Evolutionary conservation across 371 early-diverging fungal genomes (phyloP), one percentile per base, ranked within the genome.

Genomic region (Mucor lusitanicus): DNA sequence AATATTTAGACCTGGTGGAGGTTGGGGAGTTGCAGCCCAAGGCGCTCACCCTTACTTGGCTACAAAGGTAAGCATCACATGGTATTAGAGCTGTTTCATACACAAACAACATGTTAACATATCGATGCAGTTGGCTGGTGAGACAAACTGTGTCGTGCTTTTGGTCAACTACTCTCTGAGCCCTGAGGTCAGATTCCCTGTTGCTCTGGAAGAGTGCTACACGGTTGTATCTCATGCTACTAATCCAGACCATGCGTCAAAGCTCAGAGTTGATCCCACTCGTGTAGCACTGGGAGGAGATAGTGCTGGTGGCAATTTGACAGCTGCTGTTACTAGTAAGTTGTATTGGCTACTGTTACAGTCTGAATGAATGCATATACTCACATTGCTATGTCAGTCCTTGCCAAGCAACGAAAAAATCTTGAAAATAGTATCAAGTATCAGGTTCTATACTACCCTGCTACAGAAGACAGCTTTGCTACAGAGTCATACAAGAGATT

Each of bases 301-400:
- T 62, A 68, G 68, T 12, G 73, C 74, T 1, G 80, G 80, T 44
- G 80, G 80, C 15, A 77, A 77, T 42, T 61, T 80, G 17, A 50
- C 80, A 11, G 63, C 76, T 3, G 70, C 67, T n/a, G 32, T 77
- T 8, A 35, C 75, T 37, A n/a, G 78, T 77, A 68, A 74, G 64
- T 44, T 13, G 5, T n/a, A 0, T 0, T 5, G 3, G 4, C 19
- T 27, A 15, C 9, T 30, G 15, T 21, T 30, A n/a, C 28, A 17
- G 0, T 12, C 25, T 30, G n/a, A n/a, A n/a, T 53, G 1, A 53
- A 1, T 0, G 28, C 0, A 53, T 27, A 13, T 28, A 28, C 13
- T 28, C 54, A 53, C 15, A n/a, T 17, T 6, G 5, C 32, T 25
- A 21, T 48, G 11, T 50, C 21, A 68, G 68, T 68, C 2, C 62